Base-by-base conservation (phyloP, 2,329 filamentous ascomycete species). In the Arthrobotrys iridis region DNA sequence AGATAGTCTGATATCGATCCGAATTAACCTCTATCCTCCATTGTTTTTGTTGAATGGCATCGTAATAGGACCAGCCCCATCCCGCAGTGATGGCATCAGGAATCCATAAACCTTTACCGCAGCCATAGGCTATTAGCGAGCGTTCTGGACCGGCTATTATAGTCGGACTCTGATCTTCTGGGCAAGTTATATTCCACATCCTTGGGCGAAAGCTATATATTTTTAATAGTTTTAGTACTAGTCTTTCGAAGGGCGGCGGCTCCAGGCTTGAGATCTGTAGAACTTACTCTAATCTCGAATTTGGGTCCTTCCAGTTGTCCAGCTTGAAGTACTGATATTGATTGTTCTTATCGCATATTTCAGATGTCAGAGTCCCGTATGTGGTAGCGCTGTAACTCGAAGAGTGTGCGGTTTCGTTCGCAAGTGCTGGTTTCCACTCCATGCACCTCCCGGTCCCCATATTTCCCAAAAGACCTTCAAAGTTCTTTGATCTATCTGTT, bases 391-490 rank as follows among this genome's bases (percentile, higher is more conserved):
- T 13, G 5, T 40, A 30, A 4, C 13, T 10, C 8, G 55, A 62
- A 8, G 26, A 7, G n/a, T 57, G 37, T 10, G 24, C 4, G 3
- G 24, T 20, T n/a, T 57, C 11, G 7, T 67, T 67, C 11, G 35
- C 55, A 2, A 26, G 35, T 11, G 20, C 15, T 2, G 35, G 35
- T 20, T 24, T 30, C 35, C 46, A 74, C 30, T 67, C 15, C 55
- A 74, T 67, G 46, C 70, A 74, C 30, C 55, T 33, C 4, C 70
- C 70, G 2, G 70, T 67, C 8, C 62, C 70, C n/a, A 24, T 43
- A 22, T 46, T 74, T 3, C 55, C 62, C 3, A 74, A 20, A n/a
- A 67, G 28, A 4, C 62, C 70, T 20, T 45, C 6, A 26, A 74
- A 74, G 33, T 74, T 48, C 3, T 10, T 22, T 5, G 26, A 28